These are phyloP conservation scores for Sarocladium strictum DNA, from an alignment of 2,329 filamentous ascomycete species.

Conservation along the genomic window DNA sequence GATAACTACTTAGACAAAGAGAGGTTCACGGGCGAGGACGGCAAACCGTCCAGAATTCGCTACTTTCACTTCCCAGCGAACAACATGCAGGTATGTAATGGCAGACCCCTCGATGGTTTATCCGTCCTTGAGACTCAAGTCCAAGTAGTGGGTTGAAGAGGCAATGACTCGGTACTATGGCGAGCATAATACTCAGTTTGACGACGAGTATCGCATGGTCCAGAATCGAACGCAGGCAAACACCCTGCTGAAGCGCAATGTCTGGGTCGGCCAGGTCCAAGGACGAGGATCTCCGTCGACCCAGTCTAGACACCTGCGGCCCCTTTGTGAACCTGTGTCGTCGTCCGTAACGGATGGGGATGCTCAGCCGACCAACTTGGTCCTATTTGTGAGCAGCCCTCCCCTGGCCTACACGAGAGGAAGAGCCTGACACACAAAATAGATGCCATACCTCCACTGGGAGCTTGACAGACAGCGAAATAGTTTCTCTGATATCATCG, in stretches of 20 bases:
- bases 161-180: conserved; percentile 24
- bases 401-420: not conserved
- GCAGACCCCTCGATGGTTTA: not conserved
- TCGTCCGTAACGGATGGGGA: not conserved
- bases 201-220: not conserved
- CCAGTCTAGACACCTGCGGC: conserved; percentile 30
- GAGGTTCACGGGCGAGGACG: not conserved
- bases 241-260: conserved; percentile 23
- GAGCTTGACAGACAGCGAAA: conserved; percentile 28
- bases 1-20: not conserved
- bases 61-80: conserved; percentile 28
- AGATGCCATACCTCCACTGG: conserved; percentile 38
- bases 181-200: conserved; percentile 14
- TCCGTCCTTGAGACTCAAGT: no score
- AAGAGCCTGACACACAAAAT: not conserved
- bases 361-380: conserved; percentile 17
- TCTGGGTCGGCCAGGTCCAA: conserved; percentile 30
- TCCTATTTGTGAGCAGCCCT: conserved; percentile 23
- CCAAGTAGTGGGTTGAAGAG: conserved; percentile 14
- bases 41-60: not conserved
- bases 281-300: conserved; percentile 14
- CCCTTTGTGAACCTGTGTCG: conserved; percentile 19
- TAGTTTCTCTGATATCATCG: conserved; percentile 21
- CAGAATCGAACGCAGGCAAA: conserved; percentile 13
- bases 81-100: conserved; percentile 21